These are phyloP conservation scores for Trichoderma hamatum DNA, from an alignment of 2,329 filamentous ascomycete genomes.

Conservation along the genomic window DNA sequence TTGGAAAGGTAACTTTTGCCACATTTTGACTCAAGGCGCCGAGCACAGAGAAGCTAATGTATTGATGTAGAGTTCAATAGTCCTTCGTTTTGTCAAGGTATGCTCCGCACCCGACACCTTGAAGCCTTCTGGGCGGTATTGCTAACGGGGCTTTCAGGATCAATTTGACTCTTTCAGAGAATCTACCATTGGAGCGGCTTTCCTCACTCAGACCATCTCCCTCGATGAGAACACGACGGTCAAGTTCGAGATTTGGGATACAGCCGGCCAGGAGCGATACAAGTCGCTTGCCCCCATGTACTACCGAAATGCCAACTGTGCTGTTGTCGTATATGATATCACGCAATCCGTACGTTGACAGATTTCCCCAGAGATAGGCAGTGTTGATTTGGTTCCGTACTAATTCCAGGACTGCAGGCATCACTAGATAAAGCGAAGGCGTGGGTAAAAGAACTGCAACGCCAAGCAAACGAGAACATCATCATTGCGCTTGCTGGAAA, in stretches of 20 bases:
- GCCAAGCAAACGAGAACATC: constrained; percentile 99
- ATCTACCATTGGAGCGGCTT: constrained; percentile 97
- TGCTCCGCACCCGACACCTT: constrained; percentile 31
- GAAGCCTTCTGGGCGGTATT: constrained; percentile 27
- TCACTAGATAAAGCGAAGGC: constrained; percentile 98
- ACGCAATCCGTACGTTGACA: constrained; percentile 83
- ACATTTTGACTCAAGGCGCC: not conserved
- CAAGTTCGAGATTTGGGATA: constrained; percentile 99
- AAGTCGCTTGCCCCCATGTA: constrained; percentile 99
- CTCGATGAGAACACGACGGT: constrained; percentile 98
- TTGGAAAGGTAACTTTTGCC: constrained; percentile 77
- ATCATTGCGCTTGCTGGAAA: constrained; percentile 98
- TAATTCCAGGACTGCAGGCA: constrained; percentile 57
- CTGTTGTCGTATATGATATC: constrained; percentile 98
- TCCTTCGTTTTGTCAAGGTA: constrained; percentile 97
- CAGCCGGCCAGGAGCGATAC: constrained; percentile 96
- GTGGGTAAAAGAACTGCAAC: constrained; percentile 98
- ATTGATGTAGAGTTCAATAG: constrained; percentile 79
- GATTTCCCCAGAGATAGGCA: no score
- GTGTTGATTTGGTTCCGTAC: constrained; percentile 27
- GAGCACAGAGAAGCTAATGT: constrained; percentile 10
- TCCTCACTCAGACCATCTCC: constrained; percentile 97
- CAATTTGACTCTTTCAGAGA: constrained; percentile 98
- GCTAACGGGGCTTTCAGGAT: constrained; percentile 60
- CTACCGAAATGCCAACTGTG: constrained; percentile 98